phyloP scores from a whole-genome alignment of 1,284 basidiomycete genomes.

The Anthracocystis setariae region DNA sequence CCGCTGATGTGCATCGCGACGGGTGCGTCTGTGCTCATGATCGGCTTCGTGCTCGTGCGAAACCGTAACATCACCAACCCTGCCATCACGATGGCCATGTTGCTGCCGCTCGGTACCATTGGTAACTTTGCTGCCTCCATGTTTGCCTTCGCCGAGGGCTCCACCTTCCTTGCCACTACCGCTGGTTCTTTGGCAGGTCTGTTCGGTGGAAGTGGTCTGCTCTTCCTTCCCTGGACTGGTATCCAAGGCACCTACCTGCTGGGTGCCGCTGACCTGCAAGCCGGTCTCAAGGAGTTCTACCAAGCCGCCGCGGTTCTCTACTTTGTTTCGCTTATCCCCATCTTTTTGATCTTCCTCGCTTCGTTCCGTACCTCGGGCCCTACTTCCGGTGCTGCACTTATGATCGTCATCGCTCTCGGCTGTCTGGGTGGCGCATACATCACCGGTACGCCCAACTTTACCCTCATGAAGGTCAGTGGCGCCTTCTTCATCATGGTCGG shows the following conservation, averaged over 20 bases:
- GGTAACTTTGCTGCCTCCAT: slow-evolving; percentile 53
- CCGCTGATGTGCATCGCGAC: slow-evolving; percentile 47
- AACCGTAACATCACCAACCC: slow-evolving; percentile 34
- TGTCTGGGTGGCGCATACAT: slow-evolving; percentile 34
- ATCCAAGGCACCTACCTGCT: slow-evolving; percentile 46
- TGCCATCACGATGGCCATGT: slow-evolving; percentile 34
- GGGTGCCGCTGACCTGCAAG: slow-evolving; percentile 14
- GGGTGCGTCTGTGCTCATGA: slow-evolving; percentile 44
- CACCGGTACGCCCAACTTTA: slow-evolving; percentile 12
- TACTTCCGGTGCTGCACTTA: slow-evolving; percentile 21
- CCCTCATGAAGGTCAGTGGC: slow-evolving; percentile 31
- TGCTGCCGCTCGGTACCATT: slow-evolving; percentile 48
- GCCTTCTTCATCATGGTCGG: slow-evolving; percentile 51
- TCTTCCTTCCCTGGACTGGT: slow-evolving; percentile 58
- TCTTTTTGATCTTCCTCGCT: slow-evolving; percentile 50
- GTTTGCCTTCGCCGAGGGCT: slow-evolving; percentile 52
- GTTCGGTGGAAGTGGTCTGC: slow-evolving; percentile 32
- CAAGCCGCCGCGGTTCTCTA: slow-evolving; percentile 34
- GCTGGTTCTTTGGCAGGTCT: slow-evolving; percentile 42
- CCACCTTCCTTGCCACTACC: slow-evolving; percentile 50
- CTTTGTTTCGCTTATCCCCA: slow-evolving; percentile 52
- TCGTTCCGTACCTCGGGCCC: slow-evolving; percentile 42
- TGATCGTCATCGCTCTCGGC: slow-evolving; percentile 45
- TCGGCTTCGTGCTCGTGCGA: slow-evolving; percentile 31
- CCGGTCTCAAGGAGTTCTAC: slow-evolving; percentile 29